A percentile compares a stretch with the other conserved stretches of the same genome.
Conservation (phyloP, 768 basidiomycete species). For the Symmetrospora coprosmae region DNA sequence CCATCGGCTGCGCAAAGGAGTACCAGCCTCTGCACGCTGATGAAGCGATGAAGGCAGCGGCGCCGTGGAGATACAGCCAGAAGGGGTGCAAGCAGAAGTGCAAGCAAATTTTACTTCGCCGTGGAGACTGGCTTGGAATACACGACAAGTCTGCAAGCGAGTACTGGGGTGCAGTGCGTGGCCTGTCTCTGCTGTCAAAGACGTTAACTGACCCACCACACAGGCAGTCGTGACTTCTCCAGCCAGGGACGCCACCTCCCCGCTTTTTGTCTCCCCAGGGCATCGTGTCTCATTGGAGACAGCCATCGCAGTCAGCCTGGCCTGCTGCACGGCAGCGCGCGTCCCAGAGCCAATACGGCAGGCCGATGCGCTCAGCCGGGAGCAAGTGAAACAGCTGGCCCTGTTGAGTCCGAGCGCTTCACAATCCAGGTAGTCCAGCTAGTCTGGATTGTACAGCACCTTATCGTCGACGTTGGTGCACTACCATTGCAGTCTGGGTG, state of each 20-base stretch:
- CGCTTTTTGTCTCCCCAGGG: slow-evolving; percentile 33
- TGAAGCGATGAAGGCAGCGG: neutral
- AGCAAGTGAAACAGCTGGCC: neutral
- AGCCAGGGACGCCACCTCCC: slow-evolving; percentile 24
- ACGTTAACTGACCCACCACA: neutral
- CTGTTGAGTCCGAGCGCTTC: no score
- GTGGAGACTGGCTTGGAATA: slow-evolving; percentile 28
- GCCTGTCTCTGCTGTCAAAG: neutral
- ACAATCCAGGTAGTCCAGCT: no score
- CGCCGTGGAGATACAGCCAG: slow-evolving; percentile 12
- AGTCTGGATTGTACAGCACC: no score
- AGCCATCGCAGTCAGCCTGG: slow-evolving; percentile 24
- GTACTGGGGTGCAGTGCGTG: neutral
- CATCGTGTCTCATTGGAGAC: slow-evolving; percentile 31
- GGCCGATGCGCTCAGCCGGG: slow-evolving; percentile 31
- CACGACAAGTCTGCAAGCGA: neutral
- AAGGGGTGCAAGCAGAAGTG: slow-evolving; percentile 26
- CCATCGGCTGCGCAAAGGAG: slow-evolving; percentile 31
- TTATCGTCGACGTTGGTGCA: no score
- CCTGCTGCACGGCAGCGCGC: slow-evolving; percentile 20
- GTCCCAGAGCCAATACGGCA: slow-evolving; percentile 33
- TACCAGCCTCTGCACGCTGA: slow-evolving; percentile 22
- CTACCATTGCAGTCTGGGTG: no score
- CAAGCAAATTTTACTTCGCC: neutral
- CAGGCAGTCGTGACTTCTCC: slow-evolving; percentile 30